These are phyloP conservation scores for Ambrosia trifida DNA, from an alignment of 129 eudicot species.

Conservation along the genomic window DNA sequence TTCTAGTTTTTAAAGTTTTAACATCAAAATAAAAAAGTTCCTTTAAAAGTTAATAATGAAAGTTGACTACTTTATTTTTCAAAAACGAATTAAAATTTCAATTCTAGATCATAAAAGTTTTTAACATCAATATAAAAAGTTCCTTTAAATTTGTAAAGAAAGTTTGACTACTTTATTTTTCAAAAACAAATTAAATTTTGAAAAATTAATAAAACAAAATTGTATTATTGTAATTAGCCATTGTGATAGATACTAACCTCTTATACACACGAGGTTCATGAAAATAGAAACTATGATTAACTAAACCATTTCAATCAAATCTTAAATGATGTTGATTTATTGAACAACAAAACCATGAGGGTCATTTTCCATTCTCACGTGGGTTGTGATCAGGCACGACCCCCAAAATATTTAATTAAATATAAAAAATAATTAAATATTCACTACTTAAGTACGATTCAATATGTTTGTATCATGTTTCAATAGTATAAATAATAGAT, in stretches of 20 bases:
- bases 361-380: slow-evolving; percentile 23
- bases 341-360: slow-evolving; percentile 32
- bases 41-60: no score
- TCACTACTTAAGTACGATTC: slow-evolving; percentile 10
- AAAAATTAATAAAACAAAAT: no score
- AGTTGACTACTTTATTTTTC: no score
- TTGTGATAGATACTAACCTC: neutral
- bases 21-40: no score
- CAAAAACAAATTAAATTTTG: no score
- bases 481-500: neutral
- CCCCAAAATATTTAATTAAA: slow-evolving; percentile 6
- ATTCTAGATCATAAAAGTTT: no score
- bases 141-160: no score
- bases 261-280: neutral
- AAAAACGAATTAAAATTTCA: no score
- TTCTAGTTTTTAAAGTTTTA: no score
- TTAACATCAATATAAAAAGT: no score
- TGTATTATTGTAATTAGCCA: neutral
- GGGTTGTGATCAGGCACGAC: slow-evolving; percentile 33
- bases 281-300: neutral
- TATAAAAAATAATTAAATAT: neutral
- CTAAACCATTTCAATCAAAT: slow-evolving; percentile 10
- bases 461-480: slow-evolving; percentile 11
- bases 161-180: no score
- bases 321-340: slow-evolving; percentile 30